Evolutionary conservation across 2,329 filamentous ascomycete genomes (phyloP).

Genomic region (Aspergillus tanneri): DNA sequence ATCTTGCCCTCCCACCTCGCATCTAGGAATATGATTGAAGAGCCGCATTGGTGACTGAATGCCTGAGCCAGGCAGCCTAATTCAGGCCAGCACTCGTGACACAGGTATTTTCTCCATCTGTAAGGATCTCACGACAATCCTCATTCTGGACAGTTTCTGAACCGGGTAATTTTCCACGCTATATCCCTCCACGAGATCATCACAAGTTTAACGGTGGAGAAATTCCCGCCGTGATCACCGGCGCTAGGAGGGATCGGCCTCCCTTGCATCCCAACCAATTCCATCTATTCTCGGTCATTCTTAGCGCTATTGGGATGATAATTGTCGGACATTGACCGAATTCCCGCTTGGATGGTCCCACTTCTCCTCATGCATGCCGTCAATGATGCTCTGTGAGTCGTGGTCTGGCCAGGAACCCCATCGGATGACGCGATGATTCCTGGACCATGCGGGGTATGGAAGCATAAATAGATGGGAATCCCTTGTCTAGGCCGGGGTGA

Average conservation of each 20-base stretch:
- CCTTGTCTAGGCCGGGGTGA: background rate
- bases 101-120: too few species aligned
- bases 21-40: too few species aligned
- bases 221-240: conserved; percentile 4
- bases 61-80: background rate
- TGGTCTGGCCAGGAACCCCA: background rate
- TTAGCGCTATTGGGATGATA: background rate
- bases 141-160: too few species aligned
- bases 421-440: background rate
- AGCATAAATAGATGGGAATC: background rate
- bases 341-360: too few species aligned
- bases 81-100: too few species aligned
- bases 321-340: too few species aligned
- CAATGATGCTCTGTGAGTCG: background rate
- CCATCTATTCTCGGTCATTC: background rate
- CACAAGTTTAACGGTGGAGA: conserved; percentile 4
- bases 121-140: too few species aligned
- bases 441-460: background rate
- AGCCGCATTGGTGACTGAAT: background rate
- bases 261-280: background rate
- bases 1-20: too few species aligned
- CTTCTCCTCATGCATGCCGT: background rate
- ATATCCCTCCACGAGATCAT: too few species aligned
- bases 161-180: too few species aligned
- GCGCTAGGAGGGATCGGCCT: conserved; percentile 7